Base-by-base conservation (phyloP, 2,329 filamentous ascomycete species). In the Colletotrichum neosansevieriae region DNA sequence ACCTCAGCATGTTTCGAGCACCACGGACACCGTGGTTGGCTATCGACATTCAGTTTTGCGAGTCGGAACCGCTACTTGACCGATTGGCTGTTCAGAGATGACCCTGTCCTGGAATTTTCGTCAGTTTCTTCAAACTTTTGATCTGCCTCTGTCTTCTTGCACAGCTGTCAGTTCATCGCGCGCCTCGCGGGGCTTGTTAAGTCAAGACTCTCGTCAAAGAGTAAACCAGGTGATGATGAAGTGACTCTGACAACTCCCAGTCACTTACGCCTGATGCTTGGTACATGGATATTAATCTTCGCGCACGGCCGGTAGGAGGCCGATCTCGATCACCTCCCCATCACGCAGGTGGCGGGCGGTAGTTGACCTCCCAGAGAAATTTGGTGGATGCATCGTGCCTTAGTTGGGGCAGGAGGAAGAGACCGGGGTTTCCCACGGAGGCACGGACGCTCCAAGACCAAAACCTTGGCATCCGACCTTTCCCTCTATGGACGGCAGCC, bases 381-480 rank as follows among this genome's bases (percentile, higher is more conserved):
- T 13, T 40, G 36, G 56, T 50, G 54, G 54, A 32, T 44, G 66
- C 56, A 19, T 69, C 34, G 40, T 32, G 63, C 32, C 24, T 61
- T 53, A 42, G 49, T 36, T 32, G 42, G 19, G 49, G 51, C 6
- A 19, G 15, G 15, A 44, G 61, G 11, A 49, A 32, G 40, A 45
- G 45, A 45, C 47, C 11, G 40, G 47, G 65, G 47, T 17, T 10
- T 24, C 40, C 63, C 63, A 61, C 58, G 34, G 49, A 56, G 2
- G 21, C 54, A 17, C 21, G 38, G 21, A 21, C 21, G 21, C 21
- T 21, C 36, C 56, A 10, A 66, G 56, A 50, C 49, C 54, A 54
- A 65, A 69, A 59, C 53, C 56, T 69, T 69, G 66, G 62, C 66
- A 54, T 66, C 54, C 49, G 66, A 60, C 62, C 54, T 68, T 53